Percentiles rank a stretch among this genome's conserved stretches.
Conservation (phyloP, 108 stramenopile genomes). For the Nannochloropsis granulata region DNA sequence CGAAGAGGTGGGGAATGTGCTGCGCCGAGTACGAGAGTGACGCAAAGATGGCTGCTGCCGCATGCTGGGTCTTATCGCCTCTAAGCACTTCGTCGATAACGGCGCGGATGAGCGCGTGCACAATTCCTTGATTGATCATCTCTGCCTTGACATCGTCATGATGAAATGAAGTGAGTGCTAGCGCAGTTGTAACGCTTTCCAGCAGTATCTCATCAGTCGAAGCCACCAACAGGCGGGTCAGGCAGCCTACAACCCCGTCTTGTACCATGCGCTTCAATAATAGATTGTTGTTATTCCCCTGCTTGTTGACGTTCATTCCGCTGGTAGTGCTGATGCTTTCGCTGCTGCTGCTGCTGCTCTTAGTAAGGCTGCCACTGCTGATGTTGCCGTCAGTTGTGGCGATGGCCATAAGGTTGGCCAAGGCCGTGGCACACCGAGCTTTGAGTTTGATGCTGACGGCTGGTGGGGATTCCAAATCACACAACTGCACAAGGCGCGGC, state of each 20-base stretch:
- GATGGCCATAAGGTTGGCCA: not conserved
- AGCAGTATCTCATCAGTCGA: not conserved
- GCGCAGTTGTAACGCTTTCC: not conserved
- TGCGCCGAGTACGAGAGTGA: not conserved
- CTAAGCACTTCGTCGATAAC: not conserved
- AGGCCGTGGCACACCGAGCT: not conserved
- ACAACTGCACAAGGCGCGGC: not conserved
- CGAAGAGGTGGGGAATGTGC: not conserved
- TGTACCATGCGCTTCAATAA: not conserved
- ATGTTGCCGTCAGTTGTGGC: not conserved
- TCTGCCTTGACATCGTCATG: not conserved
- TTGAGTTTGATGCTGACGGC: not conserved
- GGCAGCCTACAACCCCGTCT: not conserved
- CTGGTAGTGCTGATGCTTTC: not conserved
- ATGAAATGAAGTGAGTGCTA: not conserved
- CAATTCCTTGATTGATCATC: not conserved
- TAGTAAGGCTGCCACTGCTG: not conserved
- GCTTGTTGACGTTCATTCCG: not conserved
- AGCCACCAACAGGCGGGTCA: not conserved
- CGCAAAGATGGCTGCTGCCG: not conserved
- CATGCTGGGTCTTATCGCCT: not conserved
- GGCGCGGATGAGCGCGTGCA: not conserved
- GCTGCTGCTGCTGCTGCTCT: not conserved
- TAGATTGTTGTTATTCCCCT: not conserved
- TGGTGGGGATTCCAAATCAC: not conserved